Evolutionary conservation across 305 asterid genomes (phyloP), one percentile per base, ranked within the genome.

Genomic region (Rubia balearica): DNA sequence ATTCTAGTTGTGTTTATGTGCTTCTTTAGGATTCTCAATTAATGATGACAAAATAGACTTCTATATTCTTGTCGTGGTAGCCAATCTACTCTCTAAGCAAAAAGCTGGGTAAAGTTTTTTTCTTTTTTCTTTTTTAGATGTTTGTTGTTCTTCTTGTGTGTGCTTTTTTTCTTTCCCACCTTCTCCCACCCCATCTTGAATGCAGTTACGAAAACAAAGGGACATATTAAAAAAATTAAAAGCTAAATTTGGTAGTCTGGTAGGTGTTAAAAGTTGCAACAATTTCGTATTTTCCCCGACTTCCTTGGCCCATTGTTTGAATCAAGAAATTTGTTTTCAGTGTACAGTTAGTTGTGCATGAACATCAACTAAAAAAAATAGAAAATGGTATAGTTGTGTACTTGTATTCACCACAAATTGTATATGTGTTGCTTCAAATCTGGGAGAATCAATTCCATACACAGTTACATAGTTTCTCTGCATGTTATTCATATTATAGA

Each of bases 51-150:
- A 27, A 27, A 27, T 27, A 2, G 30, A 27, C 30, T 27, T 27
- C 30, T 27, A 27, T 27, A 27, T 27, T 27, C 30, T 27, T 27
- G 30, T 2, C 2, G 30, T 27, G 1, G 30, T 1, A 27, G 30
- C 30, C 30, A 27, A 27, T 27, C 30, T 27, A 27, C 30, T 27
- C 30, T 27, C 30, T 27, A 27, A 27, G 30, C 30, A 27, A 27
- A 27, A 27, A 27, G 2, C 2, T 27, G 30, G 30, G 98, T 91
- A 79, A 53, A 43, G 64, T 53, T n/a, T 64, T 56, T 51, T n/a
- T n/a, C n/a, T n/a, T n/a, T n/a, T 40, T 17, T 17, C 10, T 68
- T 62, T 17, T 61, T 11, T n/a, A n/a, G 8, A 38, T 33, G 6
- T 30, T 13, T 62, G 46, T 7, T 11, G 21, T n/a, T n/a, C n/a